Percentiles rank a stretch among this genome's conserved stretches.
phyloP scores from a whole-genome alignment of 352 stramenopile genomes.

The Aphanomyces euteiches region DNA sequence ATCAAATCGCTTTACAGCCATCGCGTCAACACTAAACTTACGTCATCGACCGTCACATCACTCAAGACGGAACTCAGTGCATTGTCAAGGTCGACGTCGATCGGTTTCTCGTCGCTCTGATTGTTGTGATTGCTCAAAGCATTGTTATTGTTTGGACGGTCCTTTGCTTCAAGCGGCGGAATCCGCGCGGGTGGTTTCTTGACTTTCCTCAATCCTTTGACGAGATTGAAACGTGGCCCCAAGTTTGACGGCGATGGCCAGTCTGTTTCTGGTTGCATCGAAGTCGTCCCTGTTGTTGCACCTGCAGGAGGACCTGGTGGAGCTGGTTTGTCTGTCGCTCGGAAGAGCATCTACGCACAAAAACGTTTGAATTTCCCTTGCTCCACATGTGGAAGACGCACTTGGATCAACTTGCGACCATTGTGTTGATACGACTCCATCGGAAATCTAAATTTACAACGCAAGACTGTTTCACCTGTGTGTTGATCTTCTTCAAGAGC shows the following conservation, averaged over 20 bases:
- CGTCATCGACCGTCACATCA: constrained; percentile 13
- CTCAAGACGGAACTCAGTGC: background rate
- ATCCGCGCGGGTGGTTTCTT: constrained; percentile 18
- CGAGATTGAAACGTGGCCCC: constrained; percentile 2
- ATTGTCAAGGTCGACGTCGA: background rate
- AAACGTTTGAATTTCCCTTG: background rate
- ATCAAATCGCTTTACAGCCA: background rate
- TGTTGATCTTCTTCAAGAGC: too few relatives aligned
- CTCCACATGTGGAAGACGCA: background rate
- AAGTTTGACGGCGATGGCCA: background rate
- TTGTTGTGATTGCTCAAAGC: background rate
- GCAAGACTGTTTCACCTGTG: too few relatives aligned
- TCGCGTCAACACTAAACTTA: background rate
- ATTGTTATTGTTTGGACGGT: background rate
- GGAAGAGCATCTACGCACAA: constrained; percentile 7
- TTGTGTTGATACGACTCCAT: constrained; percentile 29
- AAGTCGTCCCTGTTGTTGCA: background rate
- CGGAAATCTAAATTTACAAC: too few relatives aligned
- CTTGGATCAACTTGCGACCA: constrained; percentile 25
- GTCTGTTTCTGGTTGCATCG: background rate
- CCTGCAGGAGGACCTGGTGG: background rate
- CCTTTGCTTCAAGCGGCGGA: background rate
- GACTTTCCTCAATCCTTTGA: constrained; percentile 21
- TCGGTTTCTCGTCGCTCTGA: background rate
- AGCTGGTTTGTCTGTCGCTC: background rate